Evolutionary conservation across 805 yeast genomes (phyloP), one percentile per base, ranked within the genome.

Genomic region (Saccharomycopsis olivae): DNA sequence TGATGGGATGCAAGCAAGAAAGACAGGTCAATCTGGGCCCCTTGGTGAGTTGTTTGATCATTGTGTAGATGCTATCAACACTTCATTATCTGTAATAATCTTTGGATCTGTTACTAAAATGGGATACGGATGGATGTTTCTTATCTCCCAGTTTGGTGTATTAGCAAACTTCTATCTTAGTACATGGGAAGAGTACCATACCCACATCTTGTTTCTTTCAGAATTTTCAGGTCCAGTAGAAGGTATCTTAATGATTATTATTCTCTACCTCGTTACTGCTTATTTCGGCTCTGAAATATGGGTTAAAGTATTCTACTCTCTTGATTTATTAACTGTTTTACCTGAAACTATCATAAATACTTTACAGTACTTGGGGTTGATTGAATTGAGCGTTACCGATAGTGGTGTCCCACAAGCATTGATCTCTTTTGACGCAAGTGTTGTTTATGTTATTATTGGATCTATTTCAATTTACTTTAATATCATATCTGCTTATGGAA

Each of bases 121-220:
- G 51, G 95, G 95, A 0, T 75, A 73, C 53, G 71, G 82, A 4
- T 71, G 77, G 65, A 49, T 69, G 46, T 57, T 79, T 33, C 54
- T 79, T 41, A 40, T 82, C 33, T 62, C 86, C 3, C 87, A 83
- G 50, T 78, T 82, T 56, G 86, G 83, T 3, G 65, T 83, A 2
- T 67, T 84, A 38, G 73, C 80, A 46, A 88, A 88, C 58, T 89
- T 88, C 57, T 88, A 87, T 56, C 56, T 84, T 36, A 78, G 94
- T 29, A 88, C 96, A 1, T 88, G 96, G 96, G 97, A 88, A 60
- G 96, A 87, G 56, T 88, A 74, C 57, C 89, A 87, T 55, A 88
- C 96, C 1, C 94, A 86, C 51, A 77, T 75, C 35, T 64, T 88
- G 37, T 88, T 69, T 57, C 64, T 88, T 39, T 75, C 89, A 27